phyloP scores from a whole-genome alignment of 176 grass and related monocot species.

The Poa annua region DNA sequence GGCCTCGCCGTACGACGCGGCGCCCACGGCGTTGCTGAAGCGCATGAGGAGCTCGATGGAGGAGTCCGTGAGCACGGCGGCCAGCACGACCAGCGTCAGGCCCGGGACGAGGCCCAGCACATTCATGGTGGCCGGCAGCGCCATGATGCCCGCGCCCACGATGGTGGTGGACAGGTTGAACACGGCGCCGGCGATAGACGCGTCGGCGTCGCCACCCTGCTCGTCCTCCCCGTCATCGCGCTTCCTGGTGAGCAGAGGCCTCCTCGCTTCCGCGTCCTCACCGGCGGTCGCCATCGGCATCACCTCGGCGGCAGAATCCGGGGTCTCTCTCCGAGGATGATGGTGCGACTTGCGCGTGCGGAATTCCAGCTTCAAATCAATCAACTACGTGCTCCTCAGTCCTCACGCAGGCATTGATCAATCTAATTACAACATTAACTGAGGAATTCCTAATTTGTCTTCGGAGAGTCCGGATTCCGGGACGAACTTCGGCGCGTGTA shows the following conservation, averaged over 20 bases:
- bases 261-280: constrained; percentile 45
- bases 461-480: constrained; percentile 6
- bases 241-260: constrained; percentile 62
- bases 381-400: neutral
- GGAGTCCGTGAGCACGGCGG: constrained; percentile 75
- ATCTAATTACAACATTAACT: neutral
- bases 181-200: constrained; percentile 76
- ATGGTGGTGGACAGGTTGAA: constrained; percentile 96
- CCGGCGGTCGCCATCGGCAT: constrained; percentile 50
- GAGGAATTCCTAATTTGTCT: neutral
- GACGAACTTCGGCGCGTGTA: neutral
- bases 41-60: constrained; percentile 83
- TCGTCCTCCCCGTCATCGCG: constrained; percentile 40
- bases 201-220: constrained; percentile 54
- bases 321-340: neutral
- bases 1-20: constrained; percentile 62
- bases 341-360: constrained; percentile 32
- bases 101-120: constrained; percentile 83
- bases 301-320: constrained; percentile 26
- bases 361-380: constrained; percentile 47
- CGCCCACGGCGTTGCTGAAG: constrained; percentile 69
- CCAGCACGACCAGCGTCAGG: constrained; percentile 66
- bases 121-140: constrained; percentile 91
- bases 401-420: neutral
- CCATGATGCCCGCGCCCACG: constrained; percentile 95